Conservation (phyloP, 257 asterid species). For the Fraxinus anomala region DNA sequence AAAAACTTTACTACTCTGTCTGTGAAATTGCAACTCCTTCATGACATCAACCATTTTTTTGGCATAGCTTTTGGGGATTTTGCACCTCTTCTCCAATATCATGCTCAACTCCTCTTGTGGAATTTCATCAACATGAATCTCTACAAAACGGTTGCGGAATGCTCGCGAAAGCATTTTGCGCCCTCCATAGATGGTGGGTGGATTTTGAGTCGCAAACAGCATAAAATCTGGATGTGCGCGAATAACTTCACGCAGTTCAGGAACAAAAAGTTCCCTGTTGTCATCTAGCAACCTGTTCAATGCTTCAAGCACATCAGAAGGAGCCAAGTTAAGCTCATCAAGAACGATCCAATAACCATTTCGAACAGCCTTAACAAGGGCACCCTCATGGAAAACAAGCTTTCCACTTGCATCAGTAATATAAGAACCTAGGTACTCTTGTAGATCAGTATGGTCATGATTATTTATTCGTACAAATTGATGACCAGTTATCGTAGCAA, state of each 20-base stretch:
- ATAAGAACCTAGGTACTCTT: slow-evolving; percentile 93
- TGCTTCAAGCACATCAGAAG: slow-evolving; percentile 97
- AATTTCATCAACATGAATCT: slow-evolving; percentile 97
- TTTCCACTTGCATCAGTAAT: slow-evolving; percentile 84
- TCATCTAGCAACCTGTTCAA: slow-evolving; percentile 90
- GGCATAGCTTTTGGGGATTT: slow-evolving; percentile 68
- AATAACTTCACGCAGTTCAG: slow-evolving; percentile 76
- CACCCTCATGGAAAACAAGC: slow-evolving; percentile 89
- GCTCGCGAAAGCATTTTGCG: slow-evolving; percentile 96
- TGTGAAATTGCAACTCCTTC: slow-evolving; percentile 85
- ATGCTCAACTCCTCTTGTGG: slow-evolving; percentile 82
- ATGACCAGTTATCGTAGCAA: slow-evolving; percentile 76
- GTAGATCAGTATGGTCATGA: slow-evolving; percentile 97
- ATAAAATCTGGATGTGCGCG: slow-evolving; percentile 83
- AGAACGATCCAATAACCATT: slow-evolving; percentile 93
- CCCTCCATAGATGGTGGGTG: slow-evolving; percentile 90
- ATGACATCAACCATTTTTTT: slow-evolving; percentile 80
- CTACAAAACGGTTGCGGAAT: slow-evolving; percentile 97
- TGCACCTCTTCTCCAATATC: slow-evolving; percentile 71
- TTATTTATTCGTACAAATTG: slow-evolving; percentile 89
- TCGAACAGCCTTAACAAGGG: slow-evolving; percentile 90
- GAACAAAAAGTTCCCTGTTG: slow-evolving; percentile 91
- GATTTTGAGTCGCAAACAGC: slow-evolving; percentile 98
- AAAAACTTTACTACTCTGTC: slow-evolving; percentile 88
- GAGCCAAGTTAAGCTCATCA: slow-evolving; percentile 97